Conservation (phyloP, 805 yeast species). For the Metschnikowia vanudenii region DNA sequence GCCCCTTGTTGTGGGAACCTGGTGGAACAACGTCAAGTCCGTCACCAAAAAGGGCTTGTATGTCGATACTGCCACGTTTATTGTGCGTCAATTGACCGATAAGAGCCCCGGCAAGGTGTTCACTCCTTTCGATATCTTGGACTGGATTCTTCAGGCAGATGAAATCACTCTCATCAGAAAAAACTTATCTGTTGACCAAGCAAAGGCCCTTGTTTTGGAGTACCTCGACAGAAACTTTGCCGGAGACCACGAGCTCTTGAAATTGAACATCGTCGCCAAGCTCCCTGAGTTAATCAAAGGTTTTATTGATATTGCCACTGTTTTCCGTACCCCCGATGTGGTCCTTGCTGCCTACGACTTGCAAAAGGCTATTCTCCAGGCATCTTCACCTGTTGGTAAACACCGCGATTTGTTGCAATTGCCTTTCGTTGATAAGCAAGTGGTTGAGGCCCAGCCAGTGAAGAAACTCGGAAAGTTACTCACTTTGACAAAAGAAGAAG, state of each 20-base stretch:
- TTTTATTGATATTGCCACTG: conserved; percentile 75
- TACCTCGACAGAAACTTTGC: conserved; percentile 55
- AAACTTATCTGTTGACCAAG: conserved; percentile 43
- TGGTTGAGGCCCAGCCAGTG: conserved; percentile 44
- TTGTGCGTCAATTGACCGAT: conserved; percentile 71
- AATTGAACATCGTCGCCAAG: conserved; percentile 57
- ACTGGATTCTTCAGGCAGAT: conserved; percentile 60
- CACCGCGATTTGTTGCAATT: conserved; percentile 74
- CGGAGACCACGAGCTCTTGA: conserved; percentile 31
- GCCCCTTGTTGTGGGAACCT: conserved; percentile 76
- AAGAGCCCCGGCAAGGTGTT: conserved; percentile 67
- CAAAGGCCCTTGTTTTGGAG: conserved; percentile 50
- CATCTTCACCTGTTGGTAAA: conserved; percentile 53
- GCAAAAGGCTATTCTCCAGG: conserved; percentile 72
- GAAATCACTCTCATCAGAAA: conserved; percentile 55
- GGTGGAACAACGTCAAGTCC: conserved; percentile 87
- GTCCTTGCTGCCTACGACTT: conserved; percentile 61
- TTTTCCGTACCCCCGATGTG: conserved; percentile 71
- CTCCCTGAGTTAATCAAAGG: conserved; percentile 68
- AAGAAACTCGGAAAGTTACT: conserved; percentile 69
- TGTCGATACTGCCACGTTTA: conserved; percentile 76
- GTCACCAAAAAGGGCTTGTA: conserved; percentile 82
- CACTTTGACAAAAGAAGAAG: conserved; percentile 55
- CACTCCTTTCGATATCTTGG: conserved; percentile 54
- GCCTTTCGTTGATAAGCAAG: conserved; percentile 61